Base-by-base conservation (phyloP, 306 rosid genomes). In the Acacia crassicarpa region DNA sequence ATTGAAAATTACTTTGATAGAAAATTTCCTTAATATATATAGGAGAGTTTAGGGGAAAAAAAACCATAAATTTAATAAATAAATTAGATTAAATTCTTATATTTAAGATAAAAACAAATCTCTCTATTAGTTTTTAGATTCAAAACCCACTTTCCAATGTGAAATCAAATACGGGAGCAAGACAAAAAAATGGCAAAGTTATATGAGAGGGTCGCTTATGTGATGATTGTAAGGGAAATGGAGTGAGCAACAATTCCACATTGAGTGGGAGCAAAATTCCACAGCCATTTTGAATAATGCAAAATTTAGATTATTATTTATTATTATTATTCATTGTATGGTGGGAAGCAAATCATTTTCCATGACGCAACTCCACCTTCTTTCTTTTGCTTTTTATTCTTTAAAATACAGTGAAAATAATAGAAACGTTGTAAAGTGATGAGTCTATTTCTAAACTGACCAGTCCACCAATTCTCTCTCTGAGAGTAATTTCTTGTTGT, bases 321-420 rank as follows among this genome's bases (percentile, higher is more conserved):
- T 27, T 27, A 27, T 27, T 27, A 27, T 27, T 27, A 27, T 27
- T 27, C 1, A 56, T 9, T 59, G 10, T 11, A 1, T 40, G 40
- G 73, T 20, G 74, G 54, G 54, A 41, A 70, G 54, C 74, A 41
- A 70, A 70, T 70, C 74, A 70, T 41, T 41, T 43, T 10, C 20
- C 54, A 41, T 70, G 54, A 70, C 33, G 51, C n/a, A 30, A 20
- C 74, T 69, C 54, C 74, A 43, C 35, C 5, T 41, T 12, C 25
- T 20, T 20, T 67, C 72, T 67, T 40, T 19, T 44, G 6, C 9
- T 10, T 38, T 5, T 40, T 61, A 32, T 9, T 9, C 7, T 11
- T 23, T 61, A 4, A 58, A 10, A 23, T 23, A 23, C 2, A 23
- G 17, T 61, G 35, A 9, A 23, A 61, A 61, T 61, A 2, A 61